Percentiles rank a stretch among this genome's conserved stretches.
Evolutionary conservation across 2,329 filamentous ascomycete species (phyloP).

Genomic region (Aureobasidium subglaciale): DNA sequence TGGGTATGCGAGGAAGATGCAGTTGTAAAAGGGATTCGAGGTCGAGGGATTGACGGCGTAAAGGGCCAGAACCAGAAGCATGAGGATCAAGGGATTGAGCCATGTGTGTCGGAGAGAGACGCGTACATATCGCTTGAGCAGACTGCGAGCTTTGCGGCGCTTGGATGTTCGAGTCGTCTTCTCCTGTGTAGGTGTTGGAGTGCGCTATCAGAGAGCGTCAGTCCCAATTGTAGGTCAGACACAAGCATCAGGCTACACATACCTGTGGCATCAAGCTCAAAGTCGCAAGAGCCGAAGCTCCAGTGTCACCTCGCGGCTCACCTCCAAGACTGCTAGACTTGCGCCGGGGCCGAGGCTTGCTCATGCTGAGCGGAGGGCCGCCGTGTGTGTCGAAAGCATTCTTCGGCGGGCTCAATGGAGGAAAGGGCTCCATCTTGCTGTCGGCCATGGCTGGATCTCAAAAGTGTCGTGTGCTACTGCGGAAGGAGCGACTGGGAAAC

Average conservation of each 20-base stretch:
- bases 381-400: background rate
- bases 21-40: constrained; percentile 70
- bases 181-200: constrained; percentile 12
- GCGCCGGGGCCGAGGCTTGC: constrained; percentile 29
- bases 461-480: background rate
- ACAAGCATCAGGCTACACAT: no score
- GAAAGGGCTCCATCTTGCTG: constrained; percentile 14
- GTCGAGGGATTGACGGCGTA: constrained; percentile 71
- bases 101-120: constrained; percentile 50
- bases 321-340: constrained; percentile 44
- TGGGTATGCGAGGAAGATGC: constrained; percentile 86
- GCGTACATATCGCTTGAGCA: constrained; percentile 40
- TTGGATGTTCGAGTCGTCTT: constrained; percentile 34
- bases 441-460: background rate
- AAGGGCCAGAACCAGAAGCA: constrained; percentile 54
- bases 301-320: constrained; percentile 47
- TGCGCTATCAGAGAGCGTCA: constrained; percentile 15
- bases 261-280: constrained; percentile 15
- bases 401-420: constrained; percentile 6
- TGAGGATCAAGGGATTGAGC: constrained; percentile 61
- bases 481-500: background rate
- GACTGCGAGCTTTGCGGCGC: constrained; percentile 38
- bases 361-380: background rate
- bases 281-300: constrained; percentile 46
- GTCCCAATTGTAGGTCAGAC: background rate